Evolutionary conservation across 441 rosid species (phyloP).

Genomic region (Gossypium gossypioides): DNA sequence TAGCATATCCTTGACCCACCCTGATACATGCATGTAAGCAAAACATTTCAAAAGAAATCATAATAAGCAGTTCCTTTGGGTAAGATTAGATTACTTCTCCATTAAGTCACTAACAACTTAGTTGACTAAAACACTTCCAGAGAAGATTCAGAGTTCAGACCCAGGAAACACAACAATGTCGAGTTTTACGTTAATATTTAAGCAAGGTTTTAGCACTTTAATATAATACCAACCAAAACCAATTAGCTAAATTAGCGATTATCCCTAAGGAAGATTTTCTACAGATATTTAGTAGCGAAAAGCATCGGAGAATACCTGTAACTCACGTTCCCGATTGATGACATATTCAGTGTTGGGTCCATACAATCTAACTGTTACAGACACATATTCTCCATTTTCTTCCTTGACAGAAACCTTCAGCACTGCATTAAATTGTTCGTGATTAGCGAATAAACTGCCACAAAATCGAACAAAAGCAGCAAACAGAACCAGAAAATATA

Average conservation of each 20-base stretch:
- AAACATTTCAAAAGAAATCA: not conserved
- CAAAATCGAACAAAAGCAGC: not conserved
- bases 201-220: not conserved
- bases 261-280: not conserved
- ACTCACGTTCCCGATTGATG: slow-evolving; percentile 69
- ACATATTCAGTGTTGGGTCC: slow-evolving; percentile 95
- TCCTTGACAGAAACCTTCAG: slow-evolving; percentile 77
- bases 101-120: slow-evolving; percentile 1
- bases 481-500: not conserved
- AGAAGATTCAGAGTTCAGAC: not conserved
- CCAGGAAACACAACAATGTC: not conserved
- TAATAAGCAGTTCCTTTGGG: not conserved
- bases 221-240: not conserved
- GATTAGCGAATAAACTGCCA: not conserved
- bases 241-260: not conserved
- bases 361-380: slow-evolving; percentile 69
- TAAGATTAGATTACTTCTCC: not conserved
- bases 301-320: slow-evolving; percentile 36
- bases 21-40: not conserved
- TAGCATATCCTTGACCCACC: not conserved
- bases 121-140: slow-evolving; percentile 4
- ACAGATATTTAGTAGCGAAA: not conserved
- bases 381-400: slow-evolving; percentile 35
- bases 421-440: slow-evolving; percentile 34
- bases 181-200: not conserved